phyloP scores from a whole-genome alignment of 2,329 filamentous ascomycete genomes.

The Trichoderma sp. region DNA sequence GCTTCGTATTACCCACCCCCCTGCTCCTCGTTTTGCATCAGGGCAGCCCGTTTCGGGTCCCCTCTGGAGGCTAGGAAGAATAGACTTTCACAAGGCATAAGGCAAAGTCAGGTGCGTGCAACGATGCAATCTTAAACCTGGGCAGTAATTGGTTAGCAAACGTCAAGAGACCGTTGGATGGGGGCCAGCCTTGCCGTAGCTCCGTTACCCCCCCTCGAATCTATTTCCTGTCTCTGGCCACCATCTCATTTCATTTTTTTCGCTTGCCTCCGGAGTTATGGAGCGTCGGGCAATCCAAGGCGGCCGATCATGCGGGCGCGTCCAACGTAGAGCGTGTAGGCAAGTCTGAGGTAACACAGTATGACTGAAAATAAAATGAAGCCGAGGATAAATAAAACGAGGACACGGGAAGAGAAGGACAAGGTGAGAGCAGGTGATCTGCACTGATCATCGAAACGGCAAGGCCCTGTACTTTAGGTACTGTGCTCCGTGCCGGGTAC shows the following conservation, averaged over 20 bases:
- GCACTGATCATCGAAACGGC: background rate
- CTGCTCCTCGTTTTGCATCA: background rate
- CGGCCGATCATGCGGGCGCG: background rate
- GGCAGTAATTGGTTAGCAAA: background rate
- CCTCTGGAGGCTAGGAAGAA: background rate
- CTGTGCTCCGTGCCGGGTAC: background rate
- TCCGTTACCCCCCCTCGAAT: background rate
- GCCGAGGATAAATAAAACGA: background rate
- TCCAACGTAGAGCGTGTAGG: background rate
- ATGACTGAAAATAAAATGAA: background rate
- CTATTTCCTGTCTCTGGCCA: background rate
- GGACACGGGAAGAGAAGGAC: background rate
- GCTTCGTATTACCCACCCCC: background rate
- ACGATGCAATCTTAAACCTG: conserved; percentile 5
- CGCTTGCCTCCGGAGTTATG: background rate
- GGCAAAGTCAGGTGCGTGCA: background rate
- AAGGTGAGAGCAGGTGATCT: background rate
- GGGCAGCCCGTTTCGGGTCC: background rate
- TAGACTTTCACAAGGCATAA: background rate
- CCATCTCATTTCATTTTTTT: conserved; percentile 11
- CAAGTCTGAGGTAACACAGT: background rate
- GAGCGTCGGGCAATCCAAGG: background rate
- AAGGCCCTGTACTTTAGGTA: background rate
- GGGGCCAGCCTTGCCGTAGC: conserved; percentile 10
- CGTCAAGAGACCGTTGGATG: background rate